Percentiles rank a stretch among this genome's conserved stretches.
These are phyloP conservation scores for Aquilaria agallochum DNA, from an alignment of 441 rosid species.

Conservation along the genomic window DNA sequence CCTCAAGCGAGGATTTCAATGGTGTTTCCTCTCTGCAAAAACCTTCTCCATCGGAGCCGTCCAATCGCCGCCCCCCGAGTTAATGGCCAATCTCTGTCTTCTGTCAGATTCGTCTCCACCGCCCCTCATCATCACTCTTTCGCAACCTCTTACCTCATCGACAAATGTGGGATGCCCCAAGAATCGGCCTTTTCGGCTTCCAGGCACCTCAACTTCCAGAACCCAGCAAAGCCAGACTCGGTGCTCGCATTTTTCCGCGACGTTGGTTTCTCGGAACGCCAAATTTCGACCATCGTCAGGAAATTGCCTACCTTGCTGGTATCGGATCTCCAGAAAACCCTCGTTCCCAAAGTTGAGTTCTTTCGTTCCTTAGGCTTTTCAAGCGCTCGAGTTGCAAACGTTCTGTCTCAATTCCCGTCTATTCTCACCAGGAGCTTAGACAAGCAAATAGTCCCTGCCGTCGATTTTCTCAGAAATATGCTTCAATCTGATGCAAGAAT, in stretches of 20 bases:
- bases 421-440: slow-evolving; percentile 23
- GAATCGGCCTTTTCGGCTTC: slow-evolving; percentile 20
- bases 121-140: slow-evolving; percentile 7
- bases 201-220: slow-evolving; percentile 2
- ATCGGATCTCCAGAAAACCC: slow-evolving; percentile 10
- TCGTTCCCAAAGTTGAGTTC: slow-evolving; percentile 34
- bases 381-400: slow-evolving; percentile 13
- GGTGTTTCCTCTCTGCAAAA: neutral
- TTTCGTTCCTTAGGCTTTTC: slow-evolving; percentile 28
- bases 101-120: neutral
- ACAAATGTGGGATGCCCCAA: slow-evolving; percentile 27
- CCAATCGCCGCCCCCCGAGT: neutral
- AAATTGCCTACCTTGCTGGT: slow-evolving; percentile 15
- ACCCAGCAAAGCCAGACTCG: slow-evolving; percentile 15
- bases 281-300: slow-evolving; percentile 14
- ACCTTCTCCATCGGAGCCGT: slow-evolving; percentile 3
- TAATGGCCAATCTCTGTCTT: too few relatives aligned
- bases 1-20: neutral
- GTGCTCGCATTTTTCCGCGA: slow-evolving; percentile 15
- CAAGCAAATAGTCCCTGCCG: slow-evolving; percentile 21
- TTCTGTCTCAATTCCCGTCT: slow-evolving; percentile 7
- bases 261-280: slow-evolving; percentile 26
- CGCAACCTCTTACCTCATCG: slow-evolving; percentile 23
- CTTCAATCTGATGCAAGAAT: slow-evolving; percentile 8
- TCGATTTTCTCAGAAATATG: slow-evolving; percentile 13